Evolutionary conservation across 2,329 filamentous ascomycete genomes (phyloP), one percentile per base, ranked within the genome.

Genomic region (Monilinia aucupariae): DNA sequence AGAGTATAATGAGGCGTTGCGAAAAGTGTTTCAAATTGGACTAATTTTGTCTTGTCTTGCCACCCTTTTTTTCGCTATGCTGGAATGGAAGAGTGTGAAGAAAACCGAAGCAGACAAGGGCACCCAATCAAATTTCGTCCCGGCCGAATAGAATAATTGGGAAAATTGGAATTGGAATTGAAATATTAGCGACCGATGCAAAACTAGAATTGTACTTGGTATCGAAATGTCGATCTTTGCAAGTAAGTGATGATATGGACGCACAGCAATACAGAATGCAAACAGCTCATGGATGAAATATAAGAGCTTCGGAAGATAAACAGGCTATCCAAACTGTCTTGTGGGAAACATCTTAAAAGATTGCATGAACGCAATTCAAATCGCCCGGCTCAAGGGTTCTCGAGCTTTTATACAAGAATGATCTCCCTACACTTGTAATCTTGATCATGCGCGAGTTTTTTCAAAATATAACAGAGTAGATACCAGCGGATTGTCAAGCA

Each of bases 1-100:
- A 0, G 82, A 79, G 0, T 91, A 91, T 75, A 90, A 89, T 70
- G 72, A 77, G 30, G 78, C 85, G 0, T 73, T 91, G 45, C 79
- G 79, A 2, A 75, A 80, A 64, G 81, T 81, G 0, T 90, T 88
- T 71, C 81, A 83, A 65, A 82, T 89, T 10, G 81, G 79, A 1
- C 76, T 87, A 9, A 80, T 82, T 10, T 74, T 86, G 69, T 77
- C 79, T 1, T 78, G 78, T 6, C 62, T 88, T 15, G 80, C 79
- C 5, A 77, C 88, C 15, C 39, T 87, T 5, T 86, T 83, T 0
- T 78, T 81, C 0, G 69, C 79, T 1, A 75, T 77, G 7, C 80
- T 90, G 68, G 82, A 89, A 75, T 89, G 85, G 85, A 82, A 51
- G 27, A 67, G 47, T 47, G 62, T 66, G 7, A 48, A 48, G 17